phyloP scores from a whole-genome alignment of 108 stramenopile genomes.

The Skeletonema costatum region DNA sequence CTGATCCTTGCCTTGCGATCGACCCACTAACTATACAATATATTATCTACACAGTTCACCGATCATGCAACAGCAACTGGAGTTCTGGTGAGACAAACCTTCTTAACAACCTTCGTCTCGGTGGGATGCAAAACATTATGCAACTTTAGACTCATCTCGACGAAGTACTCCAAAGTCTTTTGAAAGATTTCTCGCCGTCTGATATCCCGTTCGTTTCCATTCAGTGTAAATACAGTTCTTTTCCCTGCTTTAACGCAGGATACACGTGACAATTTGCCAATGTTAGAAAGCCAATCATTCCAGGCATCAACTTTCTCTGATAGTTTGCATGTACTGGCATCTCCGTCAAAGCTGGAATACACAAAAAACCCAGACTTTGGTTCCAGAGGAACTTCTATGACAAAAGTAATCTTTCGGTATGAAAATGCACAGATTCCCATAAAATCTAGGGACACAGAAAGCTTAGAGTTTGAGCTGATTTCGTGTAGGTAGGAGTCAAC shows the following conservation, averaged over 20 bases:
- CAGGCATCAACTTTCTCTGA: constrained; percentile 32
- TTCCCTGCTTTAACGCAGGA: constrained; percentile 26
- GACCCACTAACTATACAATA: not conserved
- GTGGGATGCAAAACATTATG: constrained; percentile 40
- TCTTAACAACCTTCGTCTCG: constrained; percentile 29
- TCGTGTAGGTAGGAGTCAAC: constrained; percentile 40
- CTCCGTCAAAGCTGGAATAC: constrained; percentile 33
- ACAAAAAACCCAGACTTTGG: constrained; percentile 37
- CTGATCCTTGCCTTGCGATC: too few relatives aligned
- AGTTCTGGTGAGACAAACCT: constrained; percentile 40
- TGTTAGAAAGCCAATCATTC: constrained; percentile 36
- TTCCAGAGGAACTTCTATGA: constrained; percentile 40
- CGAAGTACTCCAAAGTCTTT: constrained; percentile 43
- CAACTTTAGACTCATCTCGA: constrained; percentile 40
- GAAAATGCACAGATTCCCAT: constrained; percentile 47
- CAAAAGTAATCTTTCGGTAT: constrained; percentile 35
- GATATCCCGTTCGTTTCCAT: constrained; percentile 32
- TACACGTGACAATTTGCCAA: constrained; percentile 24
- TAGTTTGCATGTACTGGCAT: constrained; percentile 2
- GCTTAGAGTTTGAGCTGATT: constrained; percentile 33
- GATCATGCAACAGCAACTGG: constrained; percentile 27
- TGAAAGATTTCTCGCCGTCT: constrained; percentile 31
- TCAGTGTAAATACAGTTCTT: constrained; percentile 42
- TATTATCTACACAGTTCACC: not conserved
- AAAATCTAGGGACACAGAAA: constrained; percentile 36